Evolutionary conservation across 23 red algal genomes (phyloP), one percentile per base, ranked within the genome.

Genomic region (Agarophyton chilense): DNA sequence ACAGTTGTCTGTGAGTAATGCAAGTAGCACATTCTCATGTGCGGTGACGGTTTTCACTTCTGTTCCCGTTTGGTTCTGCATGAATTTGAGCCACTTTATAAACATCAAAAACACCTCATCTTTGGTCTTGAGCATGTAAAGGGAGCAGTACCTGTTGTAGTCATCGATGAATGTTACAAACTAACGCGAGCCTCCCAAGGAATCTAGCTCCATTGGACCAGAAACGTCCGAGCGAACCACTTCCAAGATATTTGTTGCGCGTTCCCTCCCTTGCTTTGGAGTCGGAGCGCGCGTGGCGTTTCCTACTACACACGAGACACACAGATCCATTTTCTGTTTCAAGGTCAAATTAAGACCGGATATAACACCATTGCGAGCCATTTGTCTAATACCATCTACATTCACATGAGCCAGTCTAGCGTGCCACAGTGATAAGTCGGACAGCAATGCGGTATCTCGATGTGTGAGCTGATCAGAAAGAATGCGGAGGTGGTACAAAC

Each of bases 111-210:
- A 50, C 34, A 66, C 79, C 79, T 83, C 55, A 57, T 67, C 12
- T 40, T 83, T 83, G 10, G 55, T 67, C 40, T 83, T 66, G 18
- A 83, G 60, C 4, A 49, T 83, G 36, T 83, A 66, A 1, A 83
- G 5, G 34, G 66, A 83, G 53, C 41, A 83, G 6, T 12, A 83
- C 13, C 79, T 17, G 43, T 25, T 64, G 56, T 66, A 4, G 55
- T 66, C 79, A 57, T 66, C 56, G 36, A 83, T 64, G 43, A 83
- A 83, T 83, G 79, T 83, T 29, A 83, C 35, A 83, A 83, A 83
- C n/a, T 12, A 83, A n/a, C 26, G 79, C 79, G 55, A 83, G 56
- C 1, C 79, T 64, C 55, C 79, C 33, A 67, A 65, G 24, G 58
- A 63, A 13, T 25, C 55, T 18, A 65, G 2, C 12, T 83, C 3